These are phyloP conservation scores for Panellus pusillus DNA, from an alignment of 768 basidiomycete genomes.

Conservation along the genomic window DNA sequence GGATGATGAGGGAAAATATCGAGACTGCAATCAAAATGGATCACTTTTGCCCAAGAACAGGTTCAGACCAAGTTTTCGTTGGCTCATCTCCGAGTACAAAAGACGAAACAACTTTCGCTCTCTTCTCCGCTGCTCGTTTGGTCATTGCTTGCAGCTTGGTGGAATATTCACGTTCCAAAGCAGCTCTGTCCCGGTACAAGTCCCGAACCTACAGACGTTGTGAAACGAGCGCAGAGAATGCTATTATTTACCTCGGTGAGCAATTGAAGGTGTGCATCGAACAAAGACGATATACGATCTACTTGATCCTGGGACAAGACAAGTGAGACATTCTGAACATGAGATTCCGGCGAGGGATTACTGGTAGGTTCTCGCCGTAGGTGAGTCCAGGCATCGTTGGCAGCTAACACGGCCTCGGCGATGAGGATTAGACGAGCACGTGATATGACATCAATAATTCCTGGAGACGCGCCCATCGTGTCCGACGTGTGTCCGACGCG, in stretches of 20 bases:
- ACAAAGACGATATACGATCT: conserved; percentile 55
- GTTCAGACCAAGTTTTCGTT: conserved; percentile 58
- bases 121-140: conserved; percentile 72
- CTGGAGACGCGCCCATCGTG: too few species aligned
- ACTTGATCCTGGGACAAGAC: conserved; percentile 62
- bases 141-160: conserved; percentile 63
- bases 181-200: conserved; percentile 62
- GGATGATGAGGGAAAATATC: conserved; percentile 12
- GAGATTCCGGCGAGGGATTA: conserved; percentile 28
- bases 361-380: conserved; percentile 58
- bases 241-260: conserved; percentile 56
- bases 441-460: not conserved
- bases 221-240: not conserved
- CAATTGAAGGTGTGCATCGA: conserved; percentile 66
- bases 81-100: conserved; percentile 70
- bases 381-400: conserved; percentile 27
- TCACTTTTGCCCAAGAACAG: conserved; percentile 57
- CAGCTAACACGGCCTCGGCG: not conserved
- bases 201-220: conserved; percentile 60
- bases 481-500: too few species aligned
- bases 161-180: conserved; percentile 79
- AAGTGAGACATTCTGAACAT: conserved; percentile 9
- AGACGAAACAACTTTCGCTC: conserved; percentile 51
- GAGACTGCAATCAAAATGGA: conserved; percentile 1
- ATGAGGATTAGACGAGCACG: not conserved